Evolutionary conservation across 169 alveolate species (phyloP), one percentile per base, ranked within the genome.

Genomic region (Cytauxzoon felis): DNA sequence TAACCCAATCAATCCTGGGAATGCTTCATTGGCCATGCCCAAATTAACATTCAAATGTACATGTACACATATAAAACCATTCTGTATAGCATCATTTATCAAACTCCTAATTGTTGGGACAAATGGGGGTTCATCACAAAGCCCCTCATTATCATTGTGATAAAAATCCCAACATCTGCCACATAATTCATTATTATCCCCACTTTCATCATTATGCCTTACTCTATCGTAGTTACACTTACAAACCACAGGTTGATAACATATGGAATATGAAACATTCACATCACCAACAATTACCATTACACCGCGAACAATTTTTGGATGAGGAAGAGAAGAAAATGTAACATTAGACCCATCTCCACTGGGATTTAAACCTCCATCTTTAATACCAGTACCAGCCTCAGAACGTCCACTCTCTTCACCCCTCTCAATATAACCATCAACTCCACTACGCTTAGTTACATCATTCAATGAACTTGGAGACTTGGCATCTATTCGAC

Each of bases 1-100:
- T 38, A 76, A 51, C 6, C 80, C 70, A 27, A 61, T 54, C 72
- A 67, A 51, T 5, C 57, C 52, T 2, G 80, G 80, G 34, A 57
- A 65, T 19, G 75, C 80, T 49, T 76, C 80, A 29, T 57, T 52
- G 16, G 86, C 80, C 81, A 76, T 64, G 11, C 86, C 86, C 43
- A 76, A 24, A 32, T 76, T 76, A 19, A 76, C 75, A 42, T 76
- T 76, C 32, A 76, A 59, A 41, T 76, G 86, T 16, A 76, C 32
- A 16, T 76, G 73, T 3, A 76, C 80, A 56, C 86, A 76, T 0
- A 57, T 68, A 33, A 38, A 76, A 1, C 86, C 86, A 26, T 34
- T 6, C 18, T 67, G 49, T 42, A 76, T 33, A 0, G 80, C 79
- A 42, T 76, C 86, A 30, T 36, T 50, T 2, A 76, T 66, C 11